Base-by-base conservation (phyloP, 2,329 filamentous ascomycete species). In the Epichloe baconii region DNA sequence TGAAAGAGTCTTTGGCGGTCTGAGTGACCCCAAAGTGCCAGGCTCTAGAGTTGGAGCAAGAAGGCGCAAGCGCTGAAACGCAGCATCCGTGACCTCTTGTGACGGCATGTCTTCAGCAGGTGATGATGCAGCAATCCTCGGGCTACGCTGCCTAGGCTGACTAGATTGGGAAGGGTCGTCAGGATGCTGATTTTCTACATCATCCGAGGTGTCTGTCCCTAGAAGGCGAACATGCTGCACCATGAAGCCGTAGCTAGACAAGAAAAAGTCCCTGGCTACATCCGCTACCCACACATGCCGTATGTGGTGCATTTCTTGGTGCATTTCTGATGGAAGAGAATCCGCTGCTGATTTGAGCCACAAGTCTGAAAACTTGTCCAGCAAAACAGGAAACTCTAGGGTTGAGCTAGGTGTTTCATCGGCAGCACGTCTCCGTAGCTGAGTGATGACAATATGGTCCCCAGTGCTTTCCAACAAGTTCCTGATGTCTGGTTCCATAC, bases 181-280 rank as follows among this genome's bases (percentile, higher is more conserved):
- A n/a, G 52, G 50, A 35, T 58, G 55, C 23, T 36, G 49, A 34
- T 51, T 40, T 5, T 54, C 49, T 4, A 48, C 51, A 1, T 47
- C 44, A 3, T 56, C 55, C 0, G 54, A 49, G 15, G 40, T 54
- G n/a, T 49, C 45, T 2, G 57, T 47, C 2, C 64, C 62, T 5
- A 68, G 56, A 14, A 68, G 52, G 11, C 59, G 59, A 10, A 57
- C 55, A 31, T 66, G 61, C 44, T 69, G 67, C 10, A 68, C 58
- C 58, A 66, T 56, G 23, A 67, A 60, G 15, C 65, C 67, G 37
- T 64, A 63, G 17, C 61, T 65, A 3, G 66, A 62, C 7, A 69
- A 53, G 49, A 68, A 67, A 21, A 62, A 54, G 14, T 68, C 65
- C 36, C 59, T 61, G 2, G 66, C 66, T 17, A 68, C 31, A 40